phyloP scores from a whole-genome alignment of 208 protist genomes.

The Trypanosomatidae sp. region DNA sequence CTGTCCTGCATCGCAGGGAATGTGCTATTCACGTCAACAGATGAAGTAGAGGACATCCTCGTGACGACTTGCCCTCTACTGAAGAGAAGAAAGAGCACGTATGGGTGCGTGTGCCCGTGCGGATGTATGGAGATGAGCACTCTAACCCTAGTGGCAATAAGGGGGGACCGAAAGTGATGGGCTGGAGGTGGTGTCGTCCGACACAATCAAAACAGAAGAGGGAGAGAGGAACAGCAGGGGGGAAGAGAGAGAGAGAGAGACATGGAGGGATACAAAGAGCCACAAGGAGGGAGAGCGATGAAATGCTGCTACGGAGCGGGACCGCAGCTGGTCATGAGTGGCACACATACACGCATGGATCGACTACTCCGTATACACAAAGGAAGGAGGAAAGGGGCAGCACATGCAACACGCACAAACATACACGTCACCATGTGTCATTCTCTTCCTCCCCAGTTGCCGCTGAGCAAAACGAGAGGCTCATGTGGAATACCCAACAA shows the following conservation, averaged over 20 bases:
- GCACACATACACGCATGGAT: background rate
- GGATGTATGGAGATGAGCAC: background rate
- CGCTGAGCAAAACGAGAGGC: background rate
- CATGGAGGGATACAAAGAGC: background rate
- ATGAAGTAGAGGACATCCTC: background rate
- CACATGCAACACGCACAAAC: background rate
- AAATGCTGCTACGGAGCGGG: background rate
- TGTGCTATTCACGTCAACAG: too few species aligned
- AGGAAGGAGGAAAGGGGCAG: background rate
- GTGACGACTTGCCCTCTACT: background rate
- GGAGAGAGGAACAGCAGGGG: background rate
- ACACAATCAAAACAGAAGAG: background rate
- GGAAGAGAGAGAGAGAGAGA: background rate
- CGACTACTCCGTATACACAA: background rate
- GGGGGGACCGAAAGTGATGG: background rate
- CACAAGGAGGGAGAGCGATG: background rate
- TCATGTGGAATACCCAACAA: background rate
- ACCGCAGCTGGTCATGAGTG: background rate
- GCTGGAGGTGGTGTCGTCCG: background rate
- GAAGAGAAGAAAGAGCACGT: background rate
- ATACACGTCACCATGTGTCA: too few species aligned
- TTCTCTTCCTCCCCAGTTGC: background rate
- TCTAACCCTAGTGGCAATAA: background rate
- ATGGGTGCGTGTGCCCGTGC: constrained; percentile 4
- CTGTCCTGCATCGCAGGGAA: background rate